These are phyloP conservation scores for Bonia amplexicaulis DNA, from an alignment of 176 grass and related monocot genomes.

Conservation along the genomic window DNA sequence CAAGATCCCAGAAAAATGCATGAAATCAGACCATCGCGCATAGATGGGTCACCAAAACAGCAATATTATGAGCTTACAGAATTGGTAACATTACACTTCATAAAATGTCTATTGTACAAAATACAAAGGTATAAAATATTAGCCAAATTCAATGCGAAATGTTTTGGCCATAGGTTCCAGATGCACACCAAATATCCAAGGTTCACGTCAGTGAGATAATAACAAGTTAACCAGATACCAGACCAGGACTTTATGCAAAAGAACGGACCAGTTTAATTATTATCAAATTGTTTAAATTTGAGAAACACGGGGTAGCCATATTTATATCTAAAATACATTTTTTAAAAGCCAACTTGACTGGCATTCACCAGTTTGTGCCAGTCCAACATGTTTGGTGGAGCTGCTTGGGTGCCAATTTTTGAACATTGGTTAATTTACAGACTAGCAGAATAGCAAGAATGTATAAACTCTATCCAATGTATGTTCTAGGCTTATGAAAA, in stretches of 20 bases:
- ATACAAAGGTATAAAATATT: neutral
- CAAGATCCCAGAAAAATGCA: constrained; percentile 11
- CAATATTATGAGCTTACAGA: neutral
- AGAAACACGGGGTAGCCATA: neutral
- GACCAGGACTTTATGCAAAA: neutral
- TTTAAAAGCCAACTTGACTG: neutral
- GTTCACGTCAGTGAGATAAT: neutral
- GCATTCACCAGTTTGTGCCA: neutral
- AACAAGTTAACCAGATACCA: constrained; percentile 6
- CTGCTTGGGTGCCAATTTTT: neutral
- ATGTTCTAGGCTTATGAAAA: neutral
- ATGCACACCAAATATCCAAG: constrained; percentile 3
- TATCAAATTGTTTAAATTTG: neutral
- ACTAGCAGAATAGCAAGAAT: neutral
- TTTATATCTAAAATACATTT: neutral
- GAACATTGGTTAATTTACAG: no score
- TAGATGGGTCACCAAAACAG: neutral
- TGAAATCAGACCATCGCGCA: neutral
- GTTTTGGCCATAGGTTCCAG: neutral
- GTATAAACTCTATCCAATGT: constrained; percentile 1
- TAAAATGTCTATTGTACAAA: neutral
- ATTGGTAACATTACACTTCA: neutral
- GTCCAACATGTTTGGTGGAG: neutral
- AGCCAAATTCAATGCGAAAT: constrained; percentile 5
- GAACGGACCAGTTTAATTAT: neutral